These are phyloP conservation scores for Erythrobasidium hasegawianum DNA, from an alignment of 1,284 basidiomycete genomes.

Conservation along the genomic window DNA sequence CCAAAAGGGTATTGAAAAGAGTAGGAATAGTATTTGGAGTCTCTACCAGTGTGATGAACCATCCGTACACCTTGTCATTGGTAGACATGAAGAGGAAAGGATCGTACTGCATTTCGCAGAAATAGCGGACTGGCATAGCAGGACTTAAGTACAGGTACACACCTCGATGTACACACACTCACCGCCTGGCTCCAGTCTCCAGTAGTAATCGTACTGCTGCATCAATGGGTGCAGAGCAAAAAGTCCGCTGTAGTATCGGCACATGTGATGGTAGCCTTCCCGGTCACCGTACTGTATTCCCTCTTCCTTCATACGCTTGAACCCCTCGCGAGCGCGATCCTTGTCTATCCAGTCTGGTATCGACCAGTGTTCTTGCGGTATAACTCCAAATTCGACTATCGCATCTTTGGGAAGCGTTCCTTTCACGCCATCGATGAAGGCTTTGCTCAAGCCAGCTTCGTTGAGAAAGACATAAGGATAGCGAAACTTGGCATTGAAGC, in stretches of 20 bases:
- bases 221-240: conserved; percentile 40
- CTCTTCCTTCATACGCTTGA: conserved; percentile 36
- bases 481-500: conserved; percentile 40
- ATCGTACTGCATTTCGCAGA: conserved; percentile 50
- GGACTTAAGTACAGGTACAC: no score
- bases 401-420: conserved; percentile 33
- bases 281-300: conserved; percentile 43
- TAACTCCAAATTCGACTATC: conserved; percentile 36
- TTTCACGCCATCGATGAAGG: conserved; percentile 35
- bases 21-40: conserved; percentile 48
- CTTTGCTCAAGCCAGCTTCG: conserved; percentile 30
- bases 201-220: conserved; percentile 50
- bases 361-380: conserved; percentile 38
- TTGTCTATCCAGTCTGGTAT: conserved; percentile 41
- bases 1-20: conserved; percentile 46
- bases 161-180: no score
- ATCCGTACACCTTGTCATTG: conserved; percentile 47
- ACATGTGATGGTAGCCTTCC: conserved; percentile 45
- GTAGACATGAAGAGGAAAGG: conserved; percentile 46
- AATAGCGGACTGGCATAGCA: conserved; percentile 45
- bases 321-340: conserved; percentile 29
- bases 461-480: conserved; percentile 45
- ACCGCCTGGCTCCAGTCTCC: conserved; percentile 51
- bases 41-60: conserved; percentile 50
- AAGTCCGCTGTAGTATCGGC: conserved; percentile 41